phyloP scores from a whole-genome alignment of 108 stramenopile species.

The Nitzschia sp. region DNA sequence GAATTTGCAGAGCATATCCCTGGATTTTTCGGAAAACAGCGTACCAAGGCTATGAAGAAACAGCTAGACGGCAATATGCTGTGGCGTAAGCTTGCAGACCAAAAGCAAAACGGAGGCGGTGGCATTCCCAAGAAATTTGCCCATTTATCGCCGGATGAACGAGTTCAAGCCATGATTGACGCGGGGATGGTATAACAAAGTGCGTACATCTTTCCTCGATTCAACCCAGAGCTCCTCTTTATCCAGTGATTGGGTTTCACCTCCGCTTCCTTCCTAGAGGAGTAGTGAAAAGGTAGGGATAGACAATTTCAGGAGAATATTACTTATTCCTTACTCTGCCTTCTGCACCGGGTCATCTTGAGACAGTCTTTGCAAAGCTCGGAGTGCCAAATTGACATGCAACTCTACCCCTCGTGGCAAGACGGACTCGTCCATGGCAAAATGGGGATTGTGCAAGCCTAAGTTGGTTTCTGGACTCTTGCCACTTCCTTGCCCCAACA shows the following conservation, averaged over 20 bases:
- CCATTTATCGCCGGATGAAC: conserved; percentile 50
- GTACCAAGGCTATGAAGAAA: conserved; percentile 79
- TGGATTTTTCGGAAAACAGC: conserved; percentile 85
- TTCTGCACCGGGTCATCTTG: conserved; percentile 4
- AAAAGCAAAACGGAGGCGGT: conserved; percentile 28
- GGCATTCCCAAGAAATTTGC: conserved; percentile 37
- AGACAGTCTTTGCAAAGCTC: conserved; percentile 51
- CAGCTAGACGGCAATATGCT: conserved; percentile 75
- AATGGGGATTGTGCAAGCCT: conserved; percentile 83
- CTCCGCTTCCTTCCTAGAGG: too few relatives aligned
- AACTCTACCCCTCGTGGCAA: conserved; percentile 74
- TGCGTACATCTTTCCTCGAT: too few relatives aligned
- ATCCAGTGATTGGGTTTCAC: too few relatives aligned
- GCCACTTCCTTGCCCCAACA: conserved; percentile 79
- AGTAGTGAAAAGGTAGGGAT: too few relatives aligned
- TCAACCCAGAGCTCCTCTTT: too few relatives aligned
- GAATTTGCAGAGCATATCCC: conserved; percentile 86
- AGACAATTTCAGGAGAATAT: too few relatives aligned
- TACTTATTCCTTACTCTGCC: too few relatives aligned
- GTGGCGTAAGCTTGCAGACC: conserved; percentile 62
- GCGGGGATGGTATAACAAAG: conserved; percentile 39
- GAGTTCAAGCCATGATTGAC: conserved; percentile 61
- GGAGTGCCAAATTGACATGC: conserved; percentile 80
- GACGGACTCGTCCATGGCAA: conserved; percentile 83
- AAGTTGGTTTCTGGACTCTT: conserved; percentile 57